Evolutionary conservation across 352 stramenopile genomes (phyloP), one percentile per base, ranked within the genome.

Genomic region (Globisporangium cystogenes): DNA sequence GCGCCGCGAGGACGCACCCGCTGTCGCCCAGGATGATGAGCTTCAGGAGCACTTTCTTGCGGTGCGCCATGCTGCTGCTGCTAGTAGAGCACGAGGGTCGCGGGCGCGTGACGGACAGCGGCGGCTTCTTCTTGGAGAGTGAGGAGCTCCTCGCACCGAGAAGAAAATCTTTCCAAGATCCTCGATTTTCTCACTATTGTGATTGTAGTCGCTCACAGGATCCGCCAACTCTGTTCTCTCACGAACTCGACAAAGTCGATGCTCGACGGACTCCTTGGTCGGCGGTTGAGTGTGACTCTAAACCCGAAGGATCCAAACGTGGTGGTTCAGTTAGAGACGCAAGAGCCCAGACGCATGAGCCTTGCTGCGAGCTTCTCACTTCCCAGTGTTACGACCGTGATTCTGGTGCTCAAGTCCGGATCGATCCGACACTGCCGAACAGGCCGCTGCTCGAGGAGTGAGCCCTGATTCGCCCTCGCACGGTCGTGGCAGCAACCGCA

Each of bases 21-120:
- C 90, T 98, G 82, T 99, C 96, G 35, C 96, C 96, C 31, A 99
- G 81, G 64, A 99, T 98, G 64, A 99, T 98, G 48, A 99, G 75
- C 76, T 99, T 99, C 33, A 99, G 69, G 46, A 98, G 76, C 44
- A 98, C 88, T 81, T 98, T 99, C 79, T 98, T 98, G 55, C 89
- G 81, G 59, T 94, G 83, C 51, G 83, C 77, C 83, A 93, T 93
- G 44, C 35, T 24, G 44, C 24, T n/a, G 10, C 12, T 1, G 4
- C 14, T 10, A 5, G 26, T 36, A 11, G 15, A 10, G 8, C 15
- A 12, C 12, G 18, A n/a, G 8, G 31, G 26, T 18, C 31, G 50
- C 10, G 37, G n/a, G 42, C n/a, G 3, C 7, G n/a, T 15, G 39
- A 6, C 23, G 39, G 37, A 12, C 33, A 16, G 11, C 33, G 6